A percentile compares a stretch with the other conserved stretches of the same genome.
phyloP scores from a whole-genome alignment of 805 yeast genomes.

The Spathaspora sp. region DNA sequence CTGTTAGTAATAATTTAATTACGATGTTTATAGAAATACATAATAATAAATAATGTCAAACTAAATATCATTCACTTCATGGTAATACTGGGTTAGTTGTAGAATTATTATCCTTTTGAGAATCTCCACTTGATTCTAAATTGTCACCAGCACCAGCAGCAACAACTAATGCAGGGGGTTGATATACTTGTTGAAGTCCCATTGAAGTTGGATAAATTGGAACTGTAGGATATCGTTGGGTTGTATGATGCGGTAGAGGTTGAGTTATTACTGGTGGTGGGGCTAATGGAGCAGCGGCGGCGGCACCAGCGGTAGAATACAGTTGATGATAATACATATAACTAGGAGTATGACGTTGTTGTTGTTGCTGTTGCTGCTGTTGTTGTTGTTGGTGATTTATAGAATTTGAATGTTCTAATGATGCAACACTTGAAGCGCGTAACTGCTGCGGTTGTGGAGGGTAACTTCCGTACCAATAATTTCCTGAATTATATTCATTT shows the following conservation, averaged over 20 bases:
- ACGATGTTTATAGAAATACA: neutral
- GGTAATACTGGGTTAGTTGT: neutral
- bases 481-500: constrained; percentile 7
- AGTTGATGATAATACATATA: constrained; percentile 4
- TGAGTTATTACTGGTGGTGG: constrained; percentile 1
- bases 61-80: neutral
- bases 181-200: neutral
- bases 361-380: neutral
- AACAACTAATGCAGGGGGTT: neutral
- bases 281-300: neutral
- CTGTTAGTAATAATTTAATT: neutral
- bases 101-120: neutral
- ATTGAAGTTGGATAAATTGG: neutral
- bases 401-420: neutral
- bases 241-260: neutral
- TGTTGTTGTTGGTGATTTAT: neutral
- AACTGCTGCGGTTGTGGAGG: constrained; percentile 1
- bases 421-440: constrained; percentile 2
- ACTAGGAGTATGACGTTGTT: constrained; percentile 1
- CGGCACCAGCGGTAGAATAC: neutral
- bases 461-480: constrained; percentile 9
- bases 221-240: constrained; percentile 1
- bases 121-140: neutral
- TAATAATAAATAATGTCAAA: neutral
- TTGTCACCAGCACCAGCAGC: neutral